Conservation (phyloP, 176 grass and related monocot species). For the Ampelocalamus luodianensis region DNA sequence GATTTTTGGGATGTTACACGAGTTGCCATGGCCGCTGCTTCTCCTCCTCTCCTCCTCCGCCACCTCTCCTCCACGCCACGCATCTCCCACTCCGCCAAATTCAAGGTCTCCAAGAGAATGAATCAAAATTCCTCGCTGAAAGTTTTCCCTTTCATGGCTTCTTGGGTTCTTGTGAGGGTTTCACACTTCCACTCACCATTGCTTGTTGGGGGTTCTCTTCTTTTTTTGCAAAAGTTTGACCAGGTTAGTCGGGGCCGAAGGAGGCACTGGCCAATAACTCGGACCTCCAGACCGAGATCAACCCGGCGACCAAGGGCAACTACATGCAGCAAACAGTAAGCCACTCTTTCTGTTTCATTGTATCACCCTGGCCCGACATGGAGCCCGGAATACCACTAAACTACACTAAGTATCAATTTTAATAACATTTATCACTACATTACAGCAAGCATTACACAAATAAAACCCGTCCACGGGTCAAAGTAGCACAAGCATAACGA, state of each 20-base stretch:
- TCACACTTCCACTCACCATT: neutral
- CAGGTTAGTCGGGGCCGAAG: constrained; percentile 65
- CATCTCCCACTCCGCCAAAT: constrained; percentile 3
- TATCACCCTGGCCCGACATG: too few relatives aligned
- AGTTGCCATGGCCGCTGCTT: constrained; percentile 52
- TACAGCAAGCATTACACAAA: too few relatives aligned
- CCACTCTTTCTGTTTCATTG: neutral
- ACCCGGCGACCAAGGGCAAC: constrained; percentile 88
- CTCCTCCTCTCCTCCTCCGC: constrained; percentile 30
- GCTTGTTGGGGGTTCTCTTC: neutral
- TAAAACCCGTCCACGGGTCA: too few relatives aligned
- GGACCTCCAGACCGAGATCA: constrained; percentile 60
- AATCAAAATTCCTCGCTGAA: neutral
- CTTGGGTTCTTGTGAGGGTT: neutral
- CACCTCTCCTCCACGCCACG: constrained; percentile 32
- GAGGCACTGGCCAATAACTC: constrained; percentile 78
- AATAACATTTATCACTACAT: too few relatives aligned
- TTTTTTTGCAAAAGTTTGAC: constrained; percentile 48
- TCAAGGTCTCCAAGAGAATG: constrained; percentile 38
- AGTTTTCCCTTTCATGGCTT: neutral
- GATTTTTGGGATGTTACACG: too few relatives aligned
- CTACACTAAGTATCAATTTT: too few relatives aligned
- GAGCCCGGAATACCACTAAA: too few relatives aligned
- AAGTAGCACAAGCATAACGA: too few relatives aligned
- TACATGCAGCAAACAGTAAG: constrained; percentile 93